phyloP scores from a whole-genome alignment of 441 rosid species.

The Capsella rubella region DNA sequence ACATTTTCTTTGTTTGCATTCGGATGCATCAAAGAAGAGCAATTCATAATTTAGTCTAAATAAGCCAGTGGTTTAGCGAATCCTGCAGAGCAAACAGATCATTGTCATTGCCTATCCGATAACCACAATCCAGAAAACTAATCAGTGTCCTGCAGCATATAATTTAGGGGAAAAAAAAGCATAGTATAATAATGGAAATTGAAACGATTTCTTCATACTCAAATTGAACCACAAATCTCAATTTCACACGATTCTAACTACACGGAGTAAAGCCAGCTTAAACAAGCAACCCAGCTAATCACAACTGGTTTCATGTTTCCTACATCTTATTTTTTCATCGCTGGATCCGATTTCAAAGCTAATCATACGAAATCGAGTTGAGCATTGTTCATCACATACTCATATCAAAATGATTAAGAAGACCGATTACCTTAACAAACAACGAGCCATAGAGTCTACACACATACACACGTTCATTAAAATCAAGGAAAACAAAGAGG shows the following conservation, averaged over 20 bases:
- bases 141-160: conserved; percentile 12
- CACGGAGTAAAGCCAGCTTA: background rate
- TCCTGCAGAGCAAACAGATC: conserved; percentile 34
- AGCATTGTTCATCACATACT: conserved; percentile 17
- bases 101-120: conserved; percentile 9
- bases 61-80: conserved; percentile 23
- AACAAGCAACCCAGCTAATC: conserved; percentile 10
- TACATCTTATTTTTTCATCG: background rate
- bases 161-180: conserved; percentile 14
- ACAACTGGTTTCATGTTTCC: conserved; percentile 4
- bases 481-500: conserved; percentile 7
- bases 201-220: conserved; percentile 8
- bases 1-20: conserved; percentile 70
- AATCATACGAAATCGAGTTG: conserved; percentile 4
- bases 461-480: background rate
- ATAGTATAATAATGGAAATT: background rate
- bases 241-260: conserved; percentile 15
- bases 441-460: background rate
- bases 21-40: conserved; percentile 52
- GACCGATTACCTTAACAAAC: background rate
- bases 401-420: conserved; percentile 3
- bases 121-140: background rate
- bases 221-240: conserved; percentile 15
- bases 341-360: conserved; percentile 6
- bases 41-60: conserved; percentile 32